Evolutionary conservation across 2,329 filamentous ascomycete genomes (phyloP).

Genomic region (Knufia petricola): DNA sequence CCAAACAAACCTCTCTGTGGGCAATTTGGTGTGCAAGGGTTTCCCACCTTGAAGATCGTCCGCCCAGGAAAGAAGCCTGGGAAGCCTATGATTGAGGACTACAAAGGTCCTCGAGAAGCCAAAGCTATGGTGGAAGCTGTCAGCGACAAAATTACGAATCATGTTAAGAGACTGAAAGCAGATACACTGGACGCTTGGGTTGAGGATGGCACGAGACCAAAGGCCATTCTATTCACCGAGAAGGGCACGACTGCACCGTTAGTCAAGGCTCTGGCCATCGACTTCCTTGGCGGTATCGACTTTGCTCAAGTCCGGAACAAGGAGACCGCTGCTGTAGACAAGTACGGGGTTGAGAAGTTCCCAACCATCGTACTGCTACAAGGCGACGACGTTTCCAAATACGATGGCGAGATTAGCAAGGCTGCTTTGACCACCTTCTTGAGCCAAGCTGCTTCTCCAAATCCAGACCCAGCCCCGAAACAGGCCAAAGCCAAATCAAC

Average conservation of each 20-base stretch:
- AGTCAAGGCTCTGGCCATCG: constrained; percentile 75
- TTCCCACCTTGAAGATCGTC: constrained; percentile 91
- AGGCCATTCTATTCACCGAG: constrained; percentile 85
- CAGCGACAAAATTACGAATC: constrained; percentile 79
- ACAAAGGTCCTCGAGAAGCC: constrained; percentile 73
- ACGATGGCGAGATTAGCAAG: constrained; percentile 79
- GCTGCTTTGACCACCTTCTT: constrained; percentile 72
- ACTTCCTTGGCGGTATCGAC: constrained; percentile 70
- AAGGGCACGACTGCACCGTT: constrained; percentile 82
- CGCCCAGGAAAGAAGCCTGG: constrained; percentile 71
- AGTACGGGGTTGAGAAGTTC: constrained; percentile 67
- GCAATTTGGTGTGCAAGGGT: constrained; percentile 79
- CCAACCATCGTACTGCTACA: constrained; percentile 72
- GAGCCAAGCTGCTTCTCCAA: constrained; percentile 66
- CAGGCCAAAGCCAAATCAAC: constrained; percentile 26
- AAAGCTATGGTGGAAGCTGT: constrained; percentile 81
- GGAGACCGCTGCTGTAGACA: constrained; percentile 59
- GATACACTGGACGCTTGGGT: constrained; percentile 71
- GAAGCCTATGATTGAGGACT: constrained; percentile 78
- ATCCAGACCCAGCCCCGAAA: constrained; percentile 59
- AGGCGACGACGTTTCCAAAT: constrained; percentile 58
- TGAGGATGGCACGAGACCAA: constrained; percentile 56
- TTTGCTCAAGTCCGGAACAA: constrained; percentile 79
- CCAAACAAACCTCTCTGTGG: constrained; percentile 81
- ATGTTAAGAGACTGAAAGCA: constrained; percentile 72